These are phyloP conservation scores for Cladophialophora exuberans DNA, from an alignment of 2,329 filamentous ascomycete genomes.

Conservation along the genomic window DNA sequence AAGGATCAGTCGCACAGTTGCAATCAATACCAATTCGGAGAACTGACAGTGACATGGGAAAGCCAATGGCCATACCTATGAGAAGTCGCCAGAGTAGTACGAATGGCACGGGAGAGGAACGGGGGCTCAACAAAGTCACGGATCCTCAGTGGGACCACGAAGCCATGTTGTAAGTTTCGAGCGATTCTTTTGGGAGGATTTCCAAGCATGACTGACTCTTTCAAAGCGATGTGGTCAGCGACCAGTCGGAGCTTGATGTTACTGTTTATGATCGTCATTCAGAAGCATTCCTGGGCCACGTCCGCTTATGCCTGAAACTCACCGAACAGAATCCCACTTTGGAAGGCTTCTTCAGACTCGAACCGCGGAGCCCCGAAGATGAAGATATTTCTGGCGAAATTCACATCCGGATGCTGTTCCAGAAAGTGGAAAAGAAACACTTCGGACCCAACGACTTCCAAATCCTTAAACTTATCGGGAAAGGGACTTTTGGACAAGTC, in stretches of 20 bases:
- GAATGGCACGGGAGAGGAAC: constrained; percentile 75
- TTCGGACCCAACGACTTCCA: constrained; percentile 96
- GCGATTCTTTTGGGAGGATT: constrained; percentile 2
- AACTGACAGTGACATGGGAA: constrained; percentile 78
- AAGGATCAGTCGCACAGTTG: constrained; percentile 54
- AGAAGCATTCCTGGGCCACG: constrained; percentile 89
- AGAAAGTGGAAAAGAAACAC: constrained; percentile 84
- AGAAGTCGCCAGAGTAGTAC: constrained; percentile 95
- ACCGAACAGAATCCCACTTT: constrained; percentile 71
- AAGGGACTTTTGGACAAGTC: constrained; percentile 97
- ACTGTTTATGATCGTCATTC: constrained; percentile 90
- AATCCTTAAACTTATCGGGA: constrained; percentile 93
- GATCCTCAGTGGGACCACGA: constrained; percentile 96
- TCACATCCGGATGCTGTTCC: constrained; percentile 81
- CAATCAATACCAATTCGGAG: constrained; percentile 66
- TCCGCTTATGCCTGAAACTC: constrained; percentile 75
- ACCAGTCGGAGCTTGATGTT: constrained; percentile 86
- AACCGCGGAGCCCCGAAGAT: constrained; percentile 78
- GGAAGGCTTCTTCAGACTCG: constrained; percentile 82
- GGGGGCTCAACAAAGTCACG: constrained; percentile 67
- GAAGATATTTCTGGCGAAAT: constrained; percentile 82
- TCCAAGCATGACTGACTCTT: constrained; percentile 41
- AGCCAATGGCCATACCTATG: constrained; percentile 94
- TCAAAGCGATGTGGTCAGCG: constrained; percentile 84
- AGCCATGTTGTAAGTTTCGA: constrained; percentile 78